These are phyloP conservation scores for Yarrowia sp. DNA, from an alignment of 805 yeast genomes.

Conservation along the genomic window DNA sequence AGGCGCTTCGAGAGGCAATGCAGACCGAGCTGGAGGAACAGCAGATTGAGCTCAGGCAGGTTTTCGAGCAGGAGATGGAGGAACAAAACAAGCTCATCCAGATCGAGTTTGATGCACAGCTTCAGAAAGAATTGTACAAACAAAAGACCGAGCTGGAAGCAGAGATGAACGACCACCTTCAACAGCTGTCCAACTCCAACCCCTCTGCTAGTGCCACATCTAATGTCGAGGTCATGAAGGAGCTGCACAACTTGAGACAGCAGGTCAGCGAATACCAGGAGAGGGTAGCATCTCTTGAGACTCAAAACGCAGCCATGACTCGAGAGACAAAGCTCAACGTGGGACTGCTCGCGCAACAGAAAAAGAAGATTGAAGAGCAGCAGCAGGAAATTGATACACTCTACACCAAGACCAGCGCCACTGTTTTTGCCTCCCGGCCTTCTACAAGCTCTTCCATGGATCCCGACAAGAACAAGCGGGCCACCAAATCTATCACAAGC, in stretches of 20 bases:
- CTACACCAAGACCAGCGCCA: conserved; percentile 10
- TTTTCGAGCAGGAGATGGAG: conserved; percentile 9
- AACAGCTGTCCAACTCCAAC: neutral
- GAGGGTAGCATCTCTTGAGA: neutral
- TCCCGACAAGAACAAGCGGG: neutral
- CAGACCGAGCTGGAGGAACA: neutral
- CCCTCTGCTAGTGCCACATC: neutral
- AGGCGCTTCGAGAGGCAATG: conserved; percentile 1
- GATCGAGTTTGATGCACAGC: conserved; percentile 5
- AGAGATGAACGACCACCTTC: conserved; percentile 2
- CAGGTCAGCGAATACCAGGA: neutral
- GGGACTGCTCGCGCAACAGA: neutral
- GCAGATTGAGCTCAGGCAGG: neutral
- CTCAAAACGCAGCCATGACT: neutral
- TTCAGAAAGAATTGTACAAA: neutral
- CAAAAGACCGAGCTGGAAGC: neutral
- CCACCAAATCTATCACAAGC: neutral
- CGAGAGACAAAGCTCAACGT: conserved; percentile 12
- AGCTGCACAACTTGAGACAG: conserved; percentile 7
- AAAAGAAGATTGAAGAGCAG: conserved; percentile 2
- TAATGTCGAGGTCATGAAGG: conserved; percentile 1
- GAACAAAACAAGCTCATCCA: conserved; percentile 5
- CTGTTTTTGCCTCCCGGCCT: neutral
- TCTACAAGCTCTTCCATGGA: neutral
- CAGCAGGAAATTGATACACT: neutral